Evolutionary conservation across 106 monocot genomes (phyloP).

Genomic region (Phalaenopsis aphrodite): DNA sequence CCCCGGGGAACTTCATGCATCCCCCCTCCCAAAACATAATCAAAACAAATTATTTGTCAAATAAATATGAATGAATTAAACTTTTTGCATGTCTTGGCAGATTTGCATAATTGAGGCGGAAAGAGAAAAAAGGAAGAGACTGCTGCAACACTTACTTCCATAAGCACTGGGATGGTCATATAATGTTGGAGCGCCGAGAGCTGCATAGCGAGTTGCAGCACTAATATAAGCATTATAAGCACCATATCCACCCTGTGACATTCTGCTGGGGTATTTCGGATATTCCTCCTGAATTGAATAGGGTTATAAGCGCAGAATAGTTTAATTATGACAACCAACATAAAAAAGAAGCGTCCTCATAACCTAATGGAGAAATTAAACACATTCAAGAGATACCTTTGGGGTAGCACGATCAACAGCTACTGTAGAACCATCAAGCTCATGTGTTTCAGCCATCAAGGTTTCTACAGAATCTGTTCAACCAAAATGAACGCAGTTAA

Average conservation of each 20-base stretch:
- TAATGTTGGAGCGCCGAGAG: constrained; percentile 84
- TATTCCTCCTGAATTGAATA: constrained; percentile 61
- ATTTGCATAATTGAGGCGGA: neutral
- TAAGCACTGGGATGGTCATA: constrained; percentile 77
- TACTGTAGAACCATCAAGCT: constrained; percentile 78
- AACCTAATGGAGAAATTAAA: neutral
- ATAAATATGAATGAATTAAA: neutral
- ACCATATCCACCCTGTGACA: constrained; percentile 79
- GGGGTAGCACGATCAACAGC: constrained; percentile 97
- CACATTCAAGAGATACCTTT: constrained; percentile 37
- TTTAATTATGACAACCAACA: constrained; percentile 3
- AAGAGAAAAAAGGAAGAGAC: neutral
- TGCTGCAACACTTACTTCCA: constrained; percentile 50
- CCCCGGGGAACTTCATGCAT: constrained; percentile 45
- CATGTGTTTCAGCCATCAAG: constrained; percentile 87
- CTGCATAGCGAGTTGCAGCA: constrained; percentile 86
- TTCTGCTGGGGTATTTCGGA: constrained; percentile 44
- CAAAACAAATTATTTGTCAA: neutral
- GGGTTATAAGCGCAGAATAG: neutral
- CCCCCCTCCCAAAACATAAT: constrained; percentile 45
- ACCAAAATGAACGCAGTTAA: constrained; percentile 7
- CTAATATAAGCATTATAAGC: constrained; percentile 91
- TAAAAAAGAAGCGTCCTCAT: neutral
- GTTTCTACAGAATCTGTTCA: constrained; percentile 88
- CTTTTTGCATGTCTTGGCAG: neutral